phyloP scores from a whole-genome alignment of 305 asterid genomes.

The Coffea humblotiana region DNA sequence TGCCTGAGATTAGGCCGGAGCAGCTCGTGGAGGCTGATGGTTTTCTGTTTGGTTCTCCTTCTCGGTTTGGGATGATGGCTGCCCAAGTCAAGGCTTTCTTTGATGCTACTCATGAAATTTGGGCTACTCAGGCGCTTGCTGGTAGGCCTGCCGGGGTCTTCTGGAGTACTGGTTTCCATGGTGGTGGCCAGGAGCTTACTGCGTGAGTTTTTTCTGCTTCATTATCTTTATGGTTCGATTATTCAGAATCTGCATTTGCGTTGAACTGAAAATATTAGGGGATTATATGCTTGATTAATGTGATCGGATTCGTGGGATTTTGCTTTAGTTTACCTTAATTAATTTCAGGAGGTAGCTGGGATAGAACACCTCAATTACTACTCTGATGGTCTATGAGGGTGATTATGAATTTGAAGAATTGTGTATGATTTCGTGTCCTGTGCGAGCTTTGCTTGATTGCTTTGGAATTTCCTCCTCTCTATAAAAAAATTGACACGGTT shows the following conservation, averaged over 20 bases:
- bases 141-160: slow-evolving; percentile 97
- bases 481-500: no score
- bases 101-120: slow-evolving; percentile 61
- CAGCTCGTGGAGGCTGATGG: slow-evolving; percentile 93
- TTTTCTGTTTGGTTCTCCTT: slow-evolving; percentile 80
- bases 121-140: slow-evolving; percentile 87
- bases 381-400: no score
- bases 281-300: not conserved
- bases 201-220: slow-evolving; percentile 52
- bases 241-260: not conserved
- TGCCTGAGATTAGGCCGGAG: slow-evolving; percentile 71
- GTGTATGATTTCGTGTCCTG: no score
- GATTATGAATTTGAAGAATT: no score
- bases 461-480: no score
- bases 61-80: slow-evolving; percentile 95
- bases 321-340: not conserved
- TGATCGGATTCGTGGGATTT: not conserved
- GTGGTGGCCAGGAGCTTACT: slow-evolving; percentile 96
- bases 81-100: slow-evolving; percentile 88
- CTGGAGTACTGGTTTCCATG: slow-evolving; percentile 97
- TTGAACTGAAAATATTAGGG: not conserved
- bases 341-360: not conserved
- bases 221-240: not conserved
- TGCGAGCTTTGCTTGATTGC: no score
- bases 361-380: not conserved